A percentile compares a stretch with the other conserved stretches of the same genome.
phyloP scores from a whole-genome alignment of 805 yeast genomes.

The Spathaspora sp. region DNA sequence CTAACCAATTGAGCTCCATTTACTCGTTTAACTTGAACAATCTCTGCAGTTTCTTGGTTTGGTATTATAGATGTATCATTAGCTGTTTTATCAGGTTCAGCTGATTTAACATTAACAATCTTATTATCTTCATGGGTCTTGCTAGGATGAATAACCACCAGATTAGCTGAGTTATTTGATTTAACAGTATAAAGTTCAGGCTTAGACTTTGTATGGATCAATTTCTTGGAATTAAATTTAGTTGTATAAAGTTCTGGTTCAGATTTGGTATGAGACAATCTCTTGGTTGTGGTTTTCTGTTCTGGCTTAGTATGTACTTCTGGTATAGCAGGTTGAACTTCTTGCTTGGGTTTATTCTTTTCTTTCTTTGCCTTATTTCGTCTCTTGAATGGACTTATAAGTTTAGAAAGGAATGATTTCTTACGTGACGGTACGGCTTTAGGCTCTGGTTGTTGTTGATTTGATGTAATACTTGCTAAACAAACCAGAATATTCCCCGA shows the following conservation, averaged over 20 bases:
- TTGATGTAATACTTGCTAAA: neutral
- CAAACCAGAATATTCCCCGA: neutral
- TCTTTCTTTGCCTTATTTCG: neutral
- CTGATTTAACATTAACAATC: neutral
- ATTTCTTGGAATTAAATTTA: no score
- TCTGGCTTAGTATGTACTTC: no score
- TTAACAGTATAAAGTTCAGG: no score
- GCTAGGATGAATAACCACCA: no score
- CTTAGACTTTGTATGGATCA: no score
- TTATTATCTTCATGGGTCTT: no score
- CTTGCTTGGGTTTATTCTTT: no score
- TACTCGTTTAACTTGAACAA: neutral
- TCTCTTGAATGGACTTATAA: constrained; percentile 1
- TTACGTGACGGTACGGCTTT: neutral
- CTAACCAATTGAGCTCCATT: neutral
- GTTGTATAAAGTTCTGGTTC: no score
- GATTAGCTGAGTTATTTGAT: no score
- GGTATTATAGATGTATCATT: neutral
- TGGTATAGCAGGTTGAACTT: neutral
- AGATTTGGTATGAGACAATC: neutral
- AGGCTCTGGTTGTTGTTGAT: neutral
- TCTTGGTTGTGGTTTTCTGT: no score
- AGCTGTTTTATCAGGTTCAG: neutral
- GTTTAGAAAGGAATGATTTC: constrained; percentile 1
- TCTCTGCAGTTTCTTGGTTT: neutral